Evolutionary conservation across 208 protist genomes (phyloP), one percentile per base, ranked within the genome.

Genomic region (Acanthamoeba royreba): DNA sequence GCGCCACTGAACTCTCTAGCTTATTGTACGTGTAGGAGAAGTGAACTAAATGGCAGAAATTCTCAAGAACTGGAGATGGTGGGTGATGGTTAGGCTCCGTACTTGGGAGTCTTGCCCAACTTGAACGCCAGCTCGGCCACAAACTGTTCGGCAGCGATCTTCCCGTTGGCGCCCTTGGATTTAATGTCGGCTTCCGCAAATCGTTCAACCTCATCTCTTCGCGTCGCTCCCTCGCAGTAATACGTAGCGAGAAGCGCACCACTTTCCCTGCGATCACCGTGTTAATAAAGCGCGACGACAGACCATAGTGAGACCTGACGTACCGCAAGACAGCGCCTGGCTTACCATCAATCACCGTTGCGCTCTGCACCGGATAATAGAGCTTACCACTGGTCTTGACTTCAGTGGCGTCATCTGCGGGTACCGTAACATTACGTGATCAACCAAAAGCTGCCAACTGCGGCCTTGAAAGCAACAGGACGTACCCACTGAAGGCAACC

Each of bases 91-190:
- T 74, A 85, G 17, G 74, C 74, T 25, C 74, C 74, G 38, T 85
- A 85, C 45, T 85, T 85, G 43, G 74, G 74, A 33, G 74, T 85
- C 19, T 53, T 85, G 74, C 74, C 74, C 42, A 85, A 33, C 74
- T 85, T 85, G 74, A 53, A 85, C 40, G 74, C 74, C 38, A 85
- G 42, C 74, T 85, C 74, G 38, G 74, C 38, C 74, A 85, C 45
- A 31, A 85, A 85, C 13, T 85, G 38, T 31, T 85, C 42, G 17
- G 74, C 38, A 42, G 38, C 42, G 74, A 85, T 85, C 40, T 19
- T 49, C 22, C 42, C 74, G 9, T 85, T 85, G 74, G 42, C 74
- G 9, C 74, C 74, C 38, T 49, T 19, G 22, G 17, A 4, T 42
- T 46, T 52, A 42, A 45, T 22, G n/a, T 85, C 74, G 42, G 45